Evolutionary conservation across 495 filamentous ascomycete genomes (phyloP).

Genomic region (Penicillium cosmopolitanum): DNA sequence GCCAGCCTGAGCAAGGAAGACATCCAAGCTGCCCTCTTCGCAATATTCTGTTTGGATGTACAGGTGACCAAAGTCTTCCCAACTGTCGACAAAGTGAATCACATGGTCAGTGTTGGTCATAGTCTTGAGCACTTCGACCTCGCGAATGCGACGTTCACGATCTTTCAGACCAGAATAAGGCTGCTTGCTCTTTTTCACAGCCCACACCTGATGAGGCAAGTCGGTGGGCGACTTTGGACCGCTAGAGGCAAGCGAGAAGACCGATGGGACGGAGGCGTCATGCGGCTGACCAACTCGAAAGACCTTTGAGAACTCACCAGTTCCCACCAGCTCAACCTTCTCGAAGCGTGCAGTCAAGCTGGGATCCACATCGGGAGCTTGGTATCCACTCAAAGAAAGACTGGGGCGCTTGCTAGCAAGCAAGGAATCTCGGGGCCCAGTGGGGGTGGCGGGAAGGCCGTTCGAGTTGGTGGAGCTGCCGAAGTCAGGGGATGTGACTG

Average conservation of each 20-base stretch:
- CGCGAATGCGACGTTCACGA: conserved; percentile 74
- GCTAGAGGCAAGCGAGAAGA: conserved; percentile 47
- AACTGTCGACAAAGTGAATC: conserved; percentile 76
- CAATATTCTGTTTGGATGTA: conserved; percentile 98
- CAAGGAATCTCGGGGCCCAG: conserved; percentile 65
- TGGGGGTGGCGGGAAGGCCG: conserved; percentile 79
- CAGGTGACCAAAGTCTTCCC: conserved; percentile 79
- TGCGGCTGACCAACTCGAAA: conserved; percentile 71
- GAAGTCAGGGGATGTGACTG: conserved; percentile 45
- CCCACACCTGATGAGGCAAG: conserved; percentile 66
- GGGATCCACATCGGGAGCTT: conserved; percentile 69
- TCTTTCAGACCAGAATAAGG: conserved; percentile 74
- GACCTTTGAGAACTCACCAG: conserved; percentile 90
- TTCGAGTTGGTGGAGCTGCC: conserved; percentile 39
- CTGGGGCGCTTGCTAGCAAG: conserved; percentile 52
- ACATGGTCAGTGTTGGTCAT: conserved; percentile 80
- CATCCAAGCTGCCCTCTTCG: conserved; percentile 85
- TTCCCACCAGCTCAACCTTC: conserved; percentile 74
- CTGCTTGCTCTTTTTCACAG: conserved; percentile 91
- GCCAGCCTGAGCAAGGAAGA: conserved; percentile 78
- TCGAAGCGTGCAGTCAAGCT: conserved; percentile 72
- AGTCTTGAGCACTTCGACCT: conserved; percentile 74
- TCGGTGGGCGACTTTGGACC: conserved; percentile 45
- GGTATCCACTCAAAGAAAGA: conserved; percentile 57
- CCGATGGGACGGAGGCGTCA: conserved; percentile 42